phyloP scores from a whole-genome alignment of 768 basidiomycete genomes.

The Fistulinella prunicolor region DNA sequence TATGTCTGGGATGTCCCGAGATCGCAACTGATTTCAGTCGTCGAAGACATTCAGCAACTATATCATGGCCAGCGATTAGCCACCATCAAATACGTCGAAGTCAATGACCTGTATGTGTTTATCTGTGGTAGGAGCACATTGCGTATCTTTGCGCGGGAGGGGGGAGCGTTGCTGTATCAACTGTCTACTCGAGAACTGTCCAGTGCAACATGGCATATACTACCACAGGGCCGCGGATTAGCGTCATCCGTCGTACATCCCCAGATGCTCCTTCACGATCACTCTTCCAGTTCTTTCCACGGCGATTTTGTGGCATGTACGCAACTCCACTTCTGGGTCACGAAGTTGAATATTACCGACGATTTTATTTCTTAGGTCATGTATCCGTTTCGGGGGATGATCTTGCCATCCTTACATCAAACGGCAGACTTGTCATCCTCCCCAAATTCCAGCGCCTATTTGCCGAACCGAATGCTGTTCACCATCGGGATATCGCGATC shows the following conservation, averaged over 20 bases:
- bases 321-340: background rate
- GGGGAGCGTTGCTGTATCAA: slow-evolving; percentile 43
- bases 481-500: slow-evolving; percentile 38
- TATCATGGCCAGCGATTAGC: slow-evolving; percentile 28
- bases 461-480: slow-evolving; percentile 28
- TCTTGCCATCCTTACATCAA: slow-evolving; percentile 29
- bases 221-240: slow-evolving; percentile 10
- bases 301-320: slow-evolving; percentile 29
- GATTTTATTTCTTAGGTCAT: slow-evolving; percentile 32
- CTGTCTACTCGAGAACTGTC: slow-evolving; percentile 36
- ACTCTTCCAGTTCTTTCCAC: slow-evolving; percentile 1
- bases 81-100: slow-evolving; percentile 61
- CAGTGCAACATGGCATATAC: slow-evolving; percentile 37
- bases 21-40: slow-evolving; percentile 43
- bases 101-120: slow-evolving; percentile 56
- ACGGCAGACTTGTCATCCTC: slow-evolving; percentile 26
- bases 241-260: slow-evolving; percentile 16
- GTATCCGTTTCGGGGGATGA: slow-evolving; percentile 46
- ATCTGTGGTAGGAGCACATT: slow-evolving; percentile 50
- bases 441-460: slow-evolving; percentile 28
- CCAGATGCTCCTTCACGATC: slow-evolving; percentile 18
- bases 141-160: slow-evolving; percentile 52
- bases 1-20: slow-evolving; percentile 64
- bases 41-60: slow-evolving; percentile 20
- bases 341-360: background rate